These are phyloP conservation scores for Coemansia sp. DNA, from an alignment of 192 early-diverging fungal species.

Conservation along the genomic window DNA sequence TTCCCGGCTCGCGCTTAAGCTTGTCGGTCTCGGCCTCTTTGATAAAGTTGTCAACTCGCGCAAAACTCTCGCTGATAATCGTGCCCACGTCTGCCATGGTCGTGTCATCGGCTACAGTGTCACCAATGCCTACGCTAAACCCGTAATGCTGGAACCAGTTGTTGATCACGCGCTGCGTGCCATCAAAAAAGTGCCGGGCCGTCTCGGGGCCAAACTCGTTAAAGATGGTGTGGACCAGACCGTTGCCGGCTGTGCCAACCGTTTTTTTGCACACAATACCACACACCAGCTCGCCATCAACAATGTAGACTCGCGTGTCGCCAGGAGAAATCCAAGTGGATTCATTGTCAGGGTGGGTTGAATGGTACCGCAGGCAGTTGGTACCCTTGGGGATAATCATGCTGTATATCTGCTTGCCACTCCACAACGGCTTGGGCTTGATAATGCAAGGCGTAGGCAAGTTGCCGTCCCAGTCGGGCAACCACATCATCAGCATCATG, in stretches of 20 bases:
- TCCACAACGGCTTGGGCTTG: conserved; percentile 96
- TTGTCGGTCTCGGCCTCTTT: conserved; percentile 75
- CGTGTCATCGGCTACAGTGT: conserved; percentile 84
- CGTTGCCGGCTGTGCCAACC: conserved; percentile 79
- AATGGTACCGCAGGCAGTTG: conserved; percentile 78
- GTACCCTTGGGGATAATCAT: conserved; percentile 91
- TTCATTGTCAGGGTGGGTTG: conserved; percentile 77
- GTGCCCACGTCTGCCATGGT: conserved; percentile 77
- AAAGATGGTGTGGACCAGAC: conserved; percentile 91
- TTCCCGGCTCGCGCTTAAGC: conserved; percentile 81
- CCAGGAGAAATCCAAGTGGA: conserved; percentile 72
- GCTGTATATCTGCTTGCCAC: conserved; percentile 93
- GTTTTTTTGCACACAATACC: conserved; percentile 96
- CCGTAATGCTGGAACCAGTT: conserved; percentile 93
- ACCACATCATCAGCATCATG: conserved; percentile 95
- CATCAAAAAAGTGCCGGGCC: conserved; percentile 87
- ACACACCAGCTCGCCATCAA: conserved; percentile 86
- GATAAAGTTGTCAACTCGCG: conserved; percentile 77
- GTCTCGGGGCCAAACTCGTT: conserved; percentile 87
- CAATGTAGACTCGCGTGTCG: conserved; percentile 87
- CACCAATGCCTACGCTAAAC: conserved; percentile 96
- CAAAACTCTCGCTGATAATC: conserved; percentile 70
- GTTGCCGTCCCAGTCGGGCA: conserved; percentile 92
- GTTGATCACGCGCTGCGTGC: conserved; percentile 88
- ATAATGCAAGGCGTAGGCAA: conserved; percentile 90